phyloP scores from a whole-genome alignment of 1,284 basidiomycete species.

The Takashimella tepidaria region DNA sequence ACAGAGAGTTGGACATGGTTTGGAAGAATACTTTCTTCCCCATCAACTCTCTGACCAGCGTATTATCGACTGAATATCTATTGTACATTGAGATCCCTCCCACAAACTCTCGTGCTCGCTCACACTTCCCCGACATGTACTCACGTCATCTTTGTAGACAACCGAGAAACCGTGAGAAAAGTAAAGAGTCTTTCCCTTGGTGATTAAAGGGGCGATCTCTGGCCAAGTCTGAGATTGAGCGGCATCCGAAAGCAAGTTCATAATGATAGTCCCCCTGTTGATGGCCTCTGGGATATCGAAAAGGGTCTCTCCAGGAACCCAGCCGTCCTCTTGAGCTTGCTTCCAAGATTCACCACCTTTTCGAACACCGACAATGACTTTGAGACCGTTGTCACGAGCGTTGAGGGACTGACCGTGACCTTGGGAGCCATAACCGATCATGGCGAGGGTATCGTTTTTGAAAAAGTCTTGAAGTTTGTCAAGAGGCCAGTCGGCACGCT shows the following conservation, averaged over 20 bases:
- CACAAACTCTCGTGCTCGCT: too few species aligned
- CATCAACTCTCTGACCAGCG: too few species aligned
- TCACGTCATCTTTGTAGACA: conserved; percentile 87
- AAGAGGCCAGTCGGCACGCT: conserved; percentile 96
- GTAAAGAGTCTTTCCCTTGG: conserved; percentile 99
- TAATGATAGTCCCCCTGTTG: conserved; percentile 92
- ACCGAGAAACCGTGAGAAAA: conserved; percentile 99
- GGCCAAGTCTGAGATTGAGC: conserved; percentile 96
- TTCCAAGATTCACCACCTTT: conserved; percentile 91
- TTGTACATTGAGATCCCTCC: too few species aligned
- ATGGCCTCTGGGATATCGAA: conserved; percentile 99
- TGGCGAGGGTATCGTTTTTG: conserved; percentile 98
- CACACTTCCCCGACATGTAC: conserved; percentile 19
- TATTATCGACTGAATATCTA: too few species aligned
- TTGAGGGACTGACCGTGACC: conserved; percentile 98
- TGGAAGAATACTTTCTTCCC: too few species aligned
- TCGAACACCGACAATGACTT: conserved; percentile 98
- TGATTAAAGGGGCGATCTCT: conserved; percentile 81
- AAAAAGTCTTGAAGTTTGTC: conserved; percentile 98
- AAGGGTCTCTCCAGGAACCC: conserved; percentile 97
- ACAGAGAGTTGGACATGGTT: too few species aligned
- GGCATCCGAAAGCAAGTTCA: conserved; percentile 99
- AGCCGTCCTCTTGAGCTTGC: conserved; percentile 93
- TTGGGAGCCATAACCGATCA: conserved; percentile 97
- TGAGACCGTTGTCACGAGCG: conserved; percentile 97